Evolutionary conservation across 306 rosid species (phyloP).

Genomic region (Rosa persica): DNA sequence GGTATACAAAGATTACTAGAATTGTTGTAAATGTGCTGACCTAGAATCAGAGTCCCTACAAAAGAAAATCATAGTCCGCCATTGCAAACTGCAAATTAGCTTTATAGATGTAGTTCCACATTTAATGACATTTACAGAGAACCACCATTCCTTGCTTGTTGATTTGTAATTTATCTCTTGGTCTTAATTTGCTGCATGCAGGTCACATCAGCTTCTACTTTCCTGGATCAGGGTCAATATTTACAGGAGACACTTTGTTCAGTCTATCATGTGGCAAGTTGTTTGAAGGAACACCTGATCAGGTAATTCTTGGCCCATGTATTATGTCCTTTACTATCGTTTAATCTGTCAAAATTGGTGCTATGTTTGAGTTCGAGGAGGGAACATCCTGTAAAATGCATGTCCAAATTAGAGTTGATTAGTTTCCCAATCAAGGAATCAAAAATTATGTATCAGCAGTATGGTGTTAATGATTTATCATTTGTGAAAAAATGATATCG

Average conservation of each 20-base stretch:
- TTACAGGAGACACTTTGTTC: conserved; percentile 85
- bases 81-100: conserved; percentile 1
- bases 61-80: not conserved
- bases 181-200: conserved; percentile 20
- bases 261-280: conserved; percentile 94
- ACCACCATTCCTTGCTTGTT: conserved; percentile 5
- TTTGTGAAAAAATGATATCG: not conserved
- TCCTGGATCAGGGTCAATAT: conserved; percentile 71
- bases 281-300: conserved; percentile 86
- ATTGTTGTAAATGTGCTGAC: not conserved
- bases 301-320: conserved; percentile 45
- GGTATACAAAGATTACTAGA: not conserved
- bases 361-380: not conserved
- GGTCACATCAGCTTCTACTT: conserved; percentile 90
- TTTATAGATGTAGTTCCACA: not conserved
- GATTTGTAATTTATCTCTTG: not conserved
- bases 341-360: not conserved
- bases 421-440: too few relatives aligned
- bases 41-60: not conserved
- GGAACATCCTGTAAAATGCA: not conserved
- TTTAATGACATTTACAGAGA: conserved; percentile 6
- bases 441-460: not conserved
- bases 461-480: not conserved
- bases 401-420: too few relatives aligned
- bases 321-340: not conserved